These are phyloP conservation scores for Amylocarpus encephaloides DNA, from an alignment of 2,329 filamentous ascomycete species.

Conservation along the genomic window DNA sequence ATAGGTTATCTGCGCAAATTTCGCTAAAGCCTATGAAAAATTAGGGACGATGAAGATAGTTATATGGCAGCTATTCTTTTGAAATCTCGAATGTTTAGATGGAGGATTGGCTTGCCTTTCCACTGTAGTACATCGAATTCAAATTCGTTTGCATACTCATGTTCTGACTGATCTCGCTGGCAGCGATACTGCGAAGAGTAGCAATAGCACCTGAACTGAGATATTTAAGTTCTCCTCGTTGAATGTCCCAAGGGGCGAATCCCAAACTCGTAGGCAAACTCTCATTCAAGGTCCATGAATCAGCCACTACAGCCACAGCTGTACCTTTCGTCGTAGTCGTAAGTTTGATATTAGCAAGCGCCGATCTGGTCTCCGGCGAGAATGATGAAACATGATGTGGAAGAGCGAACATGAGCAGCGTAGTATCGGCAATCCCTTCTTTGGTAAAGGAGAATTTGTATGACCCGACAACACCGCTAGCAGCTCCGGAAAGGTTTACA, in stretches of 20 bases:
- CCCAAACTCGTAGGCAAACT: slow-evolving; percentile 64
- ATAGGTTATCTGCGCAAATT: slow-evolving; percentile 66
- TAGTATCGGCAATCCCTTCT: slow-evolving; percentile 52
- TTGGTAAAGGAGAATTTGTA: slow-evolving; percentile 74
- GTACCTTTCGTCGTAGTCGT: slow-evolving; percentile 81
- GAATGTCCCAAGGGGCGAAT: slow-evolving; percentile 71
- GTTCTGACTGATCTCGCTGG: slow-evolving; percentile 69
- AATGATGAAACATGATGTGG: slow-evolving; percentile 82
- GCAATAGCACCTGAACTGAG: slow-evolving; percentile 50
- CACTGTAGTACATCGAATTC: slow-evolving; percentile 88
- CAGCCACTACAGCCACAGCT: slow-evolving; percentile 64
- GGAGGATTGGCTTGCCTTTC: slow-evolving; percentile 53
- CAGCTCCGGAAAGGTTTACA: slow-evolving; percentile 57
- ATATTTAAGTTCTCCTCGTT: slow-evolving; percentile 37
- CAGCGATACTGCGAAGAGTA: slow-evolving; percentile 55
- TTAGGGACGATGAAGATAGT: slow-evolving; percentile 25
- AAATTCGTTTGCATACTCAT: slow-evolving; percentile 67
- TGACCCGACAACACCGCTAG: slow-evolving; percentile 51
- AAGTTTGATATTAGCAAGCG: slow-evolving; percentile 51
- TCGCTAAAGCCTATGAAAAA: slow-evolving; percentile 55
- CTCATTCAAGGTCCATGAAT: slow-evolving; percentile 75
- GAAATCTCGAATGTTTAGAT: background rate
- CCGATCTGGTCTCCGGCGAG: slow-evolving; percentile 46
- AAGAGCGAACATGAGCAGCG: slow-evolving; percentile 77
- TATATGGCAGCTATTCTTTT: background rate